Evolutionary conservation across 2,329 filamentous ascomycete species (phyloP).

Genomic region (Fusarium kyushuense): DNA sequence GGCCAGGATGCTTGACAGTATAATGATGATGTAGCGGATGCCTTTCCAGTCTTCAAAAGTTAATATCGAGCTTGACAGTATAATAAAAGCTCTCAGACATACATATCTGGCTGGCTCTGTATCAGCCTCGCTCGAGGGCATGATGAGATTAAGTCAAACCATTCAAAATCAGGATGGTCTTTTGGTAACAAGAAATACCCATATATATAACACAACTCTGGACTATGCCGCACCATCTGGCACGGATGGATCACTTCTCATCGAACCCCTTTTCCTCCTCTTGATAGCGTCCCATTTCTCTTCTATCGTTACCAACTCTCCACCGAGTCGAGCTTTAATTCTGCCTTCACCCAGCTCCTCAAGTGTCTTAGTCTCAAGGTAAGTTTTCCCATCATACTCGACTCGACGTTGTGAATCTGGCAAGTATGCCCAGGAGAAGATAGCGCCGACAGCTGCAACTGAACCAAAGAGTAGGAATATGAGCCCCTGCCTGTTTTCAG

Average conservation of each 20-base stretch:
- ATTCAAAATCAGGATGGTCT: slow-evolving; percentile 4
- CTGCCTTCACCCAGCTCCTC: slow-evolving; percentile 65
- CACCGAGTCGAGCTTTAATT: slow-evolving; percentile 58
- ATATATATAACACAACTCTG: neutral
- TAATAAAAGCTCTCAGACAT: neutral
- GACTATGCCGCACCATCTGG: slow-evolving; percentile 39
- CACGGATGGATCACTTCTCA: slow-evolving; percentile 42
- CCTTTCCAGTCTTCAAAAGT: too few species aligned
- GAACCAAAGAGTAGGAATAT: slow-evolving; percentile 64
- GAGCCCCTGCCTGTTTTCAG: slow-evolving; percentile 59
- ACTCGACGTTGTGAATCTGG: slow-evolving; percentile 61
- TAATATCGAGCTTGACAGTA: too few species aligned
- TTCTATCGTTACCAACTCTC: slow-evolving; percentile 59
- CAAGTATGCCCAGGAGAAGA: slow-evolving; percentile 65
- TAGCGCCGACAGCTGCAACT: slow-evolving; percentile 61
- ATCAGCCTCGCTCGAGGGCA: neutral
- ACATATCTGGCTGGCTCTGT: neutral
- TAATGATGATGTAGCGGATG: too few species aligned
- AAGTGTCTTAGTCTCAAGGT: slow-evolving; percentile 60
- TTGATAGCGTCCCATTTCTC: slow-evolving; percentile 58
- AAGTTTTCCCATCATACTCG: slow-evolving; percentile 52
- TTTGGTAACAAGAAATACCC: slow-evolving; percentile 9
- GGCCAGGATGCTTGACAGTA: neutral
- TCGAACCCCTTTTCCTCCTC: slow-evolving; percentile 48
- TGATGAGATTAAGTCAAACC: neutral